Conservation (phyloP, 345 rosid genomes). For the Viola odorata region DNA sequence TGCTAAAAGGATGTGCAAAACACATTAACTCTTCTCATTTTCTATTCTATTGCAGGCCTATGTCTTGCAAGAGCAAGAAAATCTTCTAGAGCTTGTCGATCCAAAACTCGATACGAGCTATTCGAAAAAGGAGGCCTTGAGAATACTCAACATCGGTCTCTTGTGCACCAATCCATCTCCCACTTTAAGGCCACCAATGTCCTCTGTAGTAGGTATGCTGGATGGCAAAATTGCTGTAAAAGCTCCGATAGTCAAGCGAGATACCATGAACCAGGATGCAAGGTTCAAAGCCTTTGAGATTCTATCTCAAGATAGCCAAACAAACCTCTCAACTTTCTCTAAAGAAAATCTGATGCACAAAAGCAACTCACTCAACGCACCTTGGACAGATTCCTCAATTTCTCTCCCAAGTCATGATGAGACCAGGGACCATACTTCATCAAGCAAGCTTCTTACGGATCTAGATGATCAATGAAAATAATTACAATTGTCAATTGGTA, state of each 20-base stretch:
- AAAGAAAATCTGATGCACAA: constrained; percentile 38
- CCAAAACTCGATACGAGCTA: constrained; percentile 50
- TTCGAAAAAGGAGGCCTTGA: constrained; percentile 54
- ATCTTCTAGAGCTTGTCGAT: constrained; percentile 78
- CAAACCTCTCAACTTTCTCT: constrained; percentile 33
- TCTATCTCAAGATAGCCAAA: constrained; percentile 61
- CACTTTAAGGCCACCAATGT: constrained; percentile 79
- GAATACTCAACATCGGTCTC: constrained; percentile 63
- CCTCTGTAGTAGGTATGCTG: constrained; percentile 72
- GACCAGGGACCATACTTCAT: constrained; percentile 19
- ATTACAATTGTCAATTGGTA: too few species aligned
- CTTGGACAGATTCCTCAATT: constrained; percentile 53
- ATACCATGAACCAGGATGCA: constrained; percentile 38
- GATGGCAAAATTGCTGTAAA: constrained; percentile 70
- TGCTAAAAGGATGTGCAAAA: neutral
- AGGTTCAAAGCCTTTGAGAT: constrained; percentile 76
- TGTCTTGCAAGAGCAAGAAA: constrained; percentile 91
- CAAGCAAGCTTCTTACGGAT: constrained; percentile 26
- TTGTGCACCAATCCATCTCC: constrained; percentile 93
- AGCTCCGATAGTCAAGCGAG: constrained; percentile 64
- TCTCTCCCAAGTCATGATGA: constrained; percentile 37
- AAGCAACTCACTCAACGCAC: constrained; percentile 53
- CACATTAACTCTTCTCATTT: neutral
- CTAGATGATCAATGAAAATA: constrained; percentile 1
- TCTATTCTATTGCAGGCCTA: constrained; percentile 48